Conservation (phyloP, 139 green algal species). For the Closterium sp. region DNA sequence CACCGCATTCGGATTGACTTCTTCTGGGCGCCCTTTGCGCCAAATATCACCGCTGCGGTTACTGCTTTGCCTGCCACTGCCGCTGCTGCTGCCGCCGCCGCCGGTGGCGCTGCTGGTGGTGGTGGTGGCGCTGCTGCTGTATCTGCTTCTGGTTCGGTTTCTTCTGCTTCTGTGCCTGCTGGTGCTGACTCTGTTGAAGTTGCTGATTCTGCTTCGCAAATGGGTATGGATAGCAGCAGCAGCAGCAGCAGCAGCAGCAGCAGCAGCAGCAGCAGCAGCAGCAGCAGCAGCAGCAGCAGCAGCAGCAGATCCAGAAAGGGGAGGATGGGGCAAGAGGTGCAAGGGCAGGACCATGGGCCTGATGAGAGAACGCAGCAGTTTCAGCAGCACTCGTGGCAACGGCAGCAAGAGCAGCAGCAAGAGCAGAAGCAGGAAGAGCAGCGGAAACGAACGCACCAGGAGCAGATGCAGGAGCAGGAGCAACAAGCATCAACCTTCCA, state of each 20-base stretch:
- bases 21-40: constrained; percentile 4
- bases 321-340: background rate
- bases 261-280: background rate
- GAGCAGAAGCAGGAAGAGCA: background rate
- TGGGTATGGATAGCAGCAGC: too few species aligned
- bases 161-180: background rate
- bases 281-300: background rate
- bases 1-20: background rate
- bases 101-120: background rate
- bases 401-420: background rate
- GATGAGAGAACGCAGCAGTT: background rate
- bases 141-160: too few species aligned
- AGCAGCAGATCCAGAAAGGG: background rate
- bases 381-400: background rate
- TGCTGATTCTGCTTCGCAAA: background rate
- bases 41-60: constrained; percentile 10
- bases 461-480: background rate
- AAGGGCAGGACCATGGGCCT: background rate
- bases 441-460: background rate
- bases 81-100: background rate
- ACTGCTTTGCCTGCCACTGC: background rate
- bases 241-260: background rate
- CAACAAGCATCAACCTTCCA: background rate
- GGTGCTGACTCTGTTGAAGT: background rate
- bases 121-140: background rate